phyloP scores from a whole-genome alignment of 139 green algal genomes.

The Tetradesmus obliquus region DNA sequence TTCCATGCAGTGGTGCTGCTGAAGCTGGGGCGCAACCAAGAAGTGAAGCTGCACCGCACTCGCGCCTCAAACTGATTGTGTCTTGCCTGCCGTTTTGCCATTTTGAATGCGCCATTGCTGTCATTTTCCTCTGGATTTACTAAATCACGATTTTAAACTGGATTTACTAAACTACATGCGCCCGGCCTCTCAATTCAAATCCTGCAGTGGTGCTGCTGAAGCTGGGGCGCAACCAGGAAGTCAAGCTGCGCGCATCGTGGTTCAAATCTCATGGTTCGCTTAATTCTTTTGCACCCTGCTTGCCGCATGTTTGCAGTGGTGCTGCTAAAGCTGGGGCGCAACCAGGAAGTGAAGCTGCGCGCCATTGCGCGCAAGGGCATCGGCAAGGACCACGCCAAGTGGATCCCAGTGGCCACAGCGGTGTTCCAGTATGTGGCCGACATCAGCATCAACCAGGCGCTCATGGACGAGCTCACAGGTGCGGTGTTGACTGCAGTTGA shows the following conservation, averaged over 20 bases:
- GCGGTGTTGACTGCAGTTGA: background rate
- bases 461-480: slow-evolving; percentile 78
- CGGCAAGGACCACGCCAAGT: slow-evolving; percentile 99
- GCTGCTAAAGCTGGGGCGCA: background rate
- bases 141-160: no score
- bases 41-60: slow-evolving; percentile 87
- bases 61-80: no score
- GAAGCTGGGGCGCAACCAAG: slow-evolving; percentile 55
- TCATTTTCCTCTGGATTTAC: no score
- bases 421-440: slow-evolving; percentile 80
- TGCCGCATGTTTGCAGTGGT: background rate
- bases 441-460: slow-evolving; percentile 85
- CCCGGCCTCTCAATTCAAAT: background rate
- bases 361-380: slow-evolving; percentile 91
- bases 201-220: background rate
- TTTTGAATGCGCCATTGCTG: no score
- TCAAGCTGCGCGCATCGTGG: slow-evolving; percentile 78
- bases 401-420: slow-evolving; percentile 93
- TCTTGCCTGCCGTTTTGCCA: no score
- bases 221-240: slow-evolving; percentile 67
- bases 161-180: no score
- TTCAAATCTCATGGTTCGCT: no score
- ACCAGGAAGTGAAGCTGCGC: slow-evolving; percentile 88
- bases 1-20: background rate
- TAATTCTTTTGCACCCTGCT: background rate